Conservation (phyloP, 306 rosid genomes). For the Prunus salicina region DNA sequence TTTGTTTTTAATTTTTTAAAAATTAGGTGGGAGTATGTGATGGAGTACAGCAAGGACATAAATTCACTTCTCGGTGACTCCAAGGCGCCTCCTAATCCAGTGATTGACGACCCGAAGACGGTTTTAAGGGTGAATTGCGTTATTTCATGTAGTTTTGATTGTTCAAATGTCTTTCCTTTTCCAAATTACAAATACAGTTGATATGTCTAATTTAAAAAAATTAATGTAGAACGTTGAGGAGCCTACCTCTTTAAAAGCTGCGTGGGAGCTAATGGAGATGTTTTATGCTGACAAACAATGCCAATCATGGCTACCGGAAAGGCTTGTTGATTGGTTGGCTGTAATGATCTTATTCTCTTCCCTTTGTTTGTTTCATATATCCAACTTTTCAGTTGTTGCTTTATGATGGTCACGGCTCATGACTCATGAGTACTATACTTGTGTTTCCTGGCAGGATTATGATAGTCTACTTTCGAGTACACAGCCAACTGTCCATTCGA, state of each 20-base stretch:
- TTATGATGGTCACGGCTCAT: background rate
- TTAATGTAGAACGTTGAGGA: conserved; percentile 59
- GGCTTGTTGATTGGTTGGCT: conserved; percentile 94
- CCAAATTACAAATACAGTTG: background rate
- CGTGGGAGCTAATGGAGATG: conserved; percentile 91
- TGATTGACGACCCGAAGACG: conserved; percentile 57
- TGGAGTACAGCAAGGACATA: conserved; percentile 85
- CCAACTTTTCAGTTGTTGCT: background rate
- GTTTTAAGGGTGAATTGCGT: conserved; percentile 51
- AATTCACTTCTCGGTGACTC: conserved; percentile 57
- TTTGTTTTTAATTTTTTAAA: background rate
- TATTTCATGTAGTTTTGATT: background rate
- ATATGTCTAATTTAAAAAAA: conserved; percentile 7
- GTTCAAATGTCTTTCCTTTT: background rate
- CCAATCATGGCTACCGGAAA: conserved; percentile 86
- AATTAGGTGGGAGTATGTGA: conserved; percentile 86
- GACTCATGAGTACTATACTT: background rate
- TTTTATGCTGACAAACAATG: conserved; percentile 88
- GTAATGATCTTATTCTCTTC: conserved; percentile 55
- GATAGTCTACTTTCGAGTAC: conserved; percentile 73
- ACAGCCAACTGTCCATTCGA: conserved; percentile 63
- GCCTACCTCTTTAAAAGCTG: conserved; percentile 83
- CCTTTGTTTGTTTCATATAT: conserved; percentile 3
- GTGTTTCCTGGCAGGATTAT: conserved; percentile 61
- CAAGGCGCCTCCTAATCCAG: conserved; percentile 37